Conservation (phyloP, 768 basidiomycete genomes). For the Candolleomyces aberdarensis region DNA sequence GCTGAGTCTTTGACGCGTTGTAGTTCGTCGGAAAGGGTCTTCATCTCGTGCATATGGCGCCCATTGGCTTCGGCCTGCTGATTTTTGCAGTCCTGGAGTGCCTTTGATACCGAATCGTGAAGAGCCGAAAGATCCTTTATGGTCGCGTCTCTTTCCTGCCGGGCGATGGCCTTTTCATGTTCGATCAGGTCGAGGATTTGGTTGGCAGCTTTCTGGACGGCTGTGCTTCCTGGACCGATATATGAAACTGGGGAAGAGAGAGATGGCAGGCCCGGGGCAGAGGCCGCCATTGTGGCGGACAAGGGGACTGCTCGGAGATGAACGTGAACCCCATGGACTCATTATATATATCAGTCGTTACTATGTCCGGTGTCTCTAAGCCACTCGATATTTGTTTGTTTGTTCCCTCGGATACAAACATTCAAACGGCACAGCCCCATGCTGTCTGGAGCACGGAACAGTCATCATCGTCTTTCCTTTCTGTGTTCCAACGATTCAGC, state of each 20-base stretch:
- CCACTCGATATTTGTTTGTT: neutral
- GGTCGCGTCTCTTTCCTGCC: neutral
- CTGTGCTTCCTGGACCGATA: constrained; percentile 6
- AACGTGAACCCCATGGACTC: too few species aligned
- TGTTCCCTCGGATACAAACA: constrained; percentile 19
- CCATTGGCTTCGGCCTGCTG: neutral
- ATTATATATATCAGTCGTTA: too few species aligned
- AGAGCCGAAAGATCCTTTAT: neutral
- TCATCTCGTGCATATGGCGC: neutral
- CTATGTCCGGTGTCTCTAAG: too few species aligned
- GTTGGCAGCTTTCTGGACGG: constrained; percentile 20
- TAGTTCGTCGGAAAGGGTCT: neutral
- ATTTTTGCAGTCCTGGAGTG: neutral
- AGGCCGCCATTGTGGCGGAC: neutral
- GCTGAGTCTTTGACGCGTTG: neutral
- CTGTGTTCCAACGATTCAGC: constrained; percentile 7
- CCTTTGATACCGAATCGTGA: neutral
- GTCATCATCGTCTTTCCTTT: constrained; percentile 5
- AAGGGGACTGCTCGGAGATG: neutral
- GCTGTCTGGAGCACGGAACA: too few species aligned
- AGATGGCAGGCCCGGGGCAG: constrained; percentile 1
- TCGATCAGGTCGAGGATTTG: constrained; percentile 18
- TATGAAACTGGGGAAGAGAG: constrained; percentile 2
- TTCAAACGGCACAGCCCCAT: too few species aligned
- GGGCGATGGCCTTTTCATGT: constrained; percentile 17